phyloP scores from a whole-genome alignment of 2,329 filamentous ascomycete genomes.

The Hypocreales sp. region DNA sequence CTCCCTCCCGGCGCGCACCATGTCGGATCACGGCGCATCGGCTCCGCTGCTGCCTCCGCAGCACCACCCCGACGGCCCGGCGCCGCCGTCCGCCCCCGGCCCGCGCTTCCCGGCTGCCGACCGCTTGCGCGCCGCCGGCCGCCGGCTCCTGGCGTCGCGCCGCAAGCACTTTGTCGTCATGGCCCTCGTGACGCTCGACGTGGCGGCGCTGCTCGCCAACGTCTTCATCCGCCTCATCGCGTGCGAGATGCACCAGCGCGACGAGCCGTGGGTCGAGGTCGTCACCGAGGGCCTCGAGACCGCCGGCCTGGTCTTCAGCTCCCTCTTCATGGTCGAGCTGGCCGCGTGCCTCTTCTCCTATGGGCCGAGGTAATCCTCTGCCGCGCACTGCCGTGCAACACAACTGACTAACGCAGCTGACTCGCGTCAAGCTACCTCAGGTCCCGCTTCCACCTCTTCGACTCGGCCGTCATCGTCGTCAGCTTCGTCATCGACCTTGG shows the following conservation, averaged over 20 bases:
- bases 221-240: slow-evolving; percentile 32
- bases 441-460: slow-evolving; percentile 47
- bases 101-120: too few relatives aligned
- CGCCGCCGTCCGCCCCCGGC: too few relatives aligned
- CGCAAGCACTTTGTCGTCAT: slow-evolving; percentile 30
- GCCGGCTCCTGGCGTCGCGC: slow-evolving; percentile 10
- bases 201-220: slow-evolving; percentile 27
- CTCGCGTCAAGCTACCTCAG: slow-evolving; percentile 36
- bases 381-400: background rate
- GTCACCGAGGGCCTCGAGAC: slow-evolving; percentile 27
- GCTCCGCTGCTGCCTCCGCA: background rate
- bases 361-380: slow-evolving; percentile 34
- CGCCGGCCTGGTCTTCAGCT: slow-evolving; percentile 43
- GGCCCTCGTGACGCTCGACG: slow-evolving; percentile 27
- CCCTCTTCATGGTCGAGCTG: slow-evolving; percentile 50
- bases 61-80: background rate
- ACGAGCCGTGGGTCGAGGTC: slow-evolving; percentile 24
- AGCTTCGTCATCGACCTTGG: slow-evolving; percentile 48
- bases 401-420: background rate
- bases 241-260: slow-evolving; percentile 25
- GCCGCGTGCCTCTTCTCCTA: slow-evolving; percentile 43
- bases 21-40: background rate
- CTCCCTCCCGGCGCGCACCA: too few relatives aligned
- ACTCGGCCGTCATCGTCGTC: slow-evolving; percentile 44
- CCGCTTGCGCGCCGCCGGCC: background rate